Conservation (phyloP, 1,139 yeast genomes). For the Diutina mesorugosa region DNA sequence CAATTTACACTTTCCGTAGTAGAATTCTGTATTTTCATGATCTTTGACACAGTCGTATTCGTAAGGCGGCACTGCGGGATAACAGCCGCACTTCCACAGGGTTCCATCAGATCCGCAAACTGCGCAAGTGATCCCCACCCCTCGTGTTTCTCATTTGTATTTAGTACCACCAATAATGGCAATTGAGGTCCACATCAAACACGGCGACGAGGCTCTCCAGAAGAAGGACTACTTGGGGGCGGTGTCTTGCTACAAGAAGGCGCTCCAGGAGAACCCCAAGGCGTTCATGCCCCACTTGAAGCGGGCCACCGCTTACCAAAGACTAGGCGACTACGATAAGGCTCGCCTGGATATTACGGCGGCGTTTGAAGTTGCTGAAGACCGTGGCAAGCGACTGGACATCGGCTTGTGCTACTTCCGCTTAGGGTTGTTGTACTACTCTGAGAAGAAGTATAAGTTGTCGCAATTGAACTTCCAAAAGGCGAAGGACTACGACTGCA, state of each 20-base stretch:
- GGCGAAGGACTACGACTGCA: slow-evolving; percentile 35
- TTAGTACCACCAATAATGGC: slow-evolving; percentile 18
- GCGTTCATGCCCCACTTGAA: slow-evolving; percentile 43
- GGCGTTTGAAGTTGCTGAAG: slow-evolving; percentile 43
- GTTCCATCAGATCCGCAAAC: background rate
- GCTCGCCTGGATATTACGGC: slow-evolving; percentile 41
- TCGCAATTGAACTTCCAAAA: slow-evolving; percentile 37
- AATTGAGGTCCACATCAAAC: slow-evolving; percentile 21
- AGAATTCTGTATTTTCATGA: too few relatives aligned
- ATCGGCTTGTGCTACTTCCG: slow-evolving; percentile 50
- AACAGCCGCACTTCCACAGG: background rate
- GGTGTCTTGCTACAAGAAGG: slow-evolving; percentile 17
- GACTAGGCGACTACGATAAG: slow-evolving; percentile 32
- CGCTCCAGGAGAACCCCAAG: slow-evolving; percentile 25
- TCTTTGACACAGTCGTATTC: too few relatives aligned
- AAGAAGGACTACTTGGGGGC: slow-evolving; percentile 26
- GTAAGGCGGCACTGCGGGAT: too few relatives aligned
- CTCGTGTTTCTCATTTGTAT: too few relatives aligned
- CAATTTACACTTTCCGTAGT: too few relatives aligned
- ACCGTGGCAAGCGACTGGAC: slow-evolving; percentile 36
- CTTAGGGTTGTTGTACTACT: slow-evolving; percentile 37
- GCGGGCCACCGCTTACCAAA: slow-evolving; percentile 43
- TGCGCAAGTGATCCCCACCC: background rate
- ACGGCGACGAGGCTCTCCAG: slow-evolving; percentile 20
- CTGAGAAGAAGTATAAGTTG: slow-evolving; percentile 28